Base-by-base conservation (phyloP, 345 rosid species). In the Citrus hindsii region DNA sequence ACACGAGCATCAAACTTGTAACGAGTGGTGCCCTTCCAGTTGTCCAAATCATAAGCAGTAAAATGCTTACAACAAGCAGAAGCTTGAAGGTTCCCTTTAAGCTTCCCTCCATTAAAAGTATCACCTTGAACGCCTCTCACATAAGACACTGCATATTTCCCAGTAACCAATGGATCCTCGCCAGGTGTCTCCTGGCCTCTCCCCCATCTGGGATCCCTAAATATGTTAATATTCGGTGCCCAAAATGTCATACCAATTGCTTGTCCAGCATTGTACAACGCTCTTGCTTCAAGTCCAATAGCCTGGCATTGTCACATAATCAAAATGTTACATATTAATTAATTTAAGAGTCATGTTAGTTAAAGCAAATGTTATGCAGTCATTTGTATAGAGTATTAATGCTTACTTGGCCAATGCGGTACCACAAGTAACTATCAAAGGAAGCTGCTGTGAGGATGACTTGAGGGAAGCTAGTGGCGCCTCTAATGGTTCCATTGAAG, bases 141-240 rank as follows among this genome's bases (percentile, higher is more conserved):
- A 77, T 84, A 95, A 4, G 94, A 85, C 28, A 91, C 93, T 0
- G 92, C 89, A 74, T 93, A 93, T 80, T 80, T 79, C 35, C 91
- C 93, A 35, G 90, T 82, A 19, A 90, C 67, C 32, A 76, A 37
- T 0, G 98, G 98, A 87, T 93, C 98, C 68, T 95, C 97, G 25
- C 98, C 98, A 7, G 94, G 94, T 40, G 97, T 95, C 79, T 93
- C 98, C 78, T 93, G 98, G 46, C 97, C 97, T 74, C 95, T 86
- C 9, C 97, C 98, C 98, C 95, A 95, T 78, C 97, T 91, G 19
- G 97, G 98, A 76, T 93, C 98, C 71, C 97, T 76, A n/a, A 92
- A 93, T 40, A 95, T 89, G 86, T 93, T 92, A 35, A 93, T 90
- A 79, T 91, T 91, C 0, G 98, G 98, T 63, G 95, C 91, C 98